Base-by-base conservation (phyloP, 2,329 filamentous ascomycete species). In the Pezicula neosporulosa region DNA sequence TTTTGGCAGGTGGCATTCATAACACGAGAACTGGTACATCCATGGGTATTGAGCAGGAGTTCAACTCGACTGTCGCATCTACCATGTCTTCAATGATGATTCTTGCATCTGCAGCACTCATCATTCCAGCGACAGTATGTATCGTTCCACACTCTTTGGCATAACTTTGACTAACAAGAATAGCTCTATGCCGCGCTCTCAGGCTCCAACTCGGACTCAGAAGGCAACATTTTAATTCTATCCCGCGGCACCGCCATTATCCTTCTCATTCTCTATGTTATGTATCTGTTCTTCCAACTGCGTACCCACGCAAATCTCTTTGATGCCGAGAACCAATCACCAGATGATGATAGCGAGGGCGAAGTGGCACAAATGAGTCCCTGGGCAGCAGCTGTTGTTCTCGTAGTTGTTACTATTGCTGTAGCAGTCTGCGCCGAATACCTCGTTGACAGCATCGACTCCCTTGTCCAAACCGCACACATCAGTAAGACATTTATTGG, bases 401-500 rank as follows among this genome's bases (percentile, higher is more conserved):
- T 92, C n/a, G 69, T 92, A 18, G 68, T 86, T 16, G 78, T 86
- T 16, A 93, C 89, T 0, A 47, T 92, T 13, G 67, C 87, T 3
- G 87, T 93, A 27, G 80, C 87, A 16, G 66, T 89, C 50, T 90
- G 87, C 62, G 88, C 88, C 57, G 88, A 91, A 55, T 89, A 87
- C 62, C 77, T 92, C 6, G 88, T 92, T 33, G 85, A 82, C 60
- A 89, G 84, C 62, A 91, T 91, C 62, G 86, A 90, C 57, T 75
- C 77, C 27, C 79, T 92, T 44, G 88, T 90, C 21, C 77, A 82
- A 59, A 82, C 76, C 41, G 82, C 83, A 2, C 78, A 84, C 54
- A 87, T 92, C 66, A 90, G 85, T 73, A 88, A 88, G 70, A 89
- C 85, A 1, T 92, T 92, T 60, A 90, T 92, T 60, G 88, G 88